Percentiles rank a stretch among this genome's conserved stretches.
Conservation (phyloP, 2,329 filamentous ascomycete genomes). For the Cladosporium colombiae region DNA sequence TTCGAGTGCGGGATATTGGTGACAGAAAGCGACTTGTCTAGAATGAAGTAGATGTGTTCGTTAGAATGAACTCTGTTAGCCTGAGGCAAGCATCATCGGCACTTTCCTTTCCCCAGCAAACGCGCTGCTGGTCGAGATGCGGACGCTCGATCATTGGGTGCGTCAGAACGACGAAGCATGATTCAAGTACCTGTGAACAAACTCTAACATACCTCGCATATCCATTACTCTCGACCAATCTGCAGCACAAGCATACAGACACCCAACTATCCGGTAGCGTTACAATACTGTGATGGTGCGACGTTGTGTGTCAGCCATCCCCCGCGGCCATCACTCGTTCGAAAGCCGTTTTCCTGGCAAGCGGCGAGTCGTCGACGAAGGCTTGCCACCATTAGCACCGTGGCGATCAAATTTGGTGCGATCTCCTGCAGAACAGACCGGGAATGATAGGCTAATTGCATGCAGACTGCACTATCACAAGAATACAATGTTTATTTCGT, state of each 20-base stretch:
- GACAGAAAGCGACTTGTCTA: background rate
- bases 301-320: constrained; percentile 15
- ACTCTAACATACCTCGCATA: background rate
- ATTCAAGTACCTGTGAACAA: background rate
- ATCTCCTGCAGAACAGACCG: background rate
- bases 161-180: constrained; percentile 1
- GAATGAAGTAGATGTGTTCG: no score
- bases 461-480: constrained; percentile 48
- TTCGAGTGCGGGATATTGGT: background rate
- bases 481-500: constrained; percentile 52
- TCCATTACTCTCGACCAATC: background rate
- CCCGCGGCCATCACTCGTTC: constrained; percentile 26
- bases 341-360: constrained; percentile 32
- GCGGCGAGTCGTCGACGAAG: constrained; percentile 24
- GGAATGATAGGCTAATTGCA: background rate
- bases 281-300: constrained; percentile 11
- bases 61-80: background rate
- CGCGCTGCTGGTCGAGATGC: background rate
- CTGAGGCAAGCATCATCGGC: background rate
- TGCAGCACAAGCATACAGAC: background rate
- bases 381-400: constrained; percentile 13
- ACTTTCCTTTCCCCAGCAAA: background rate
- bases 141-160: background rate
- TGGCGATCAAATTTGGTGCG: constrained; percentile 18
- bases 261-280: background rate